Conservation (phyloP, 169 alveolate genomes). For the Plasmodium gaboni region DNA sequence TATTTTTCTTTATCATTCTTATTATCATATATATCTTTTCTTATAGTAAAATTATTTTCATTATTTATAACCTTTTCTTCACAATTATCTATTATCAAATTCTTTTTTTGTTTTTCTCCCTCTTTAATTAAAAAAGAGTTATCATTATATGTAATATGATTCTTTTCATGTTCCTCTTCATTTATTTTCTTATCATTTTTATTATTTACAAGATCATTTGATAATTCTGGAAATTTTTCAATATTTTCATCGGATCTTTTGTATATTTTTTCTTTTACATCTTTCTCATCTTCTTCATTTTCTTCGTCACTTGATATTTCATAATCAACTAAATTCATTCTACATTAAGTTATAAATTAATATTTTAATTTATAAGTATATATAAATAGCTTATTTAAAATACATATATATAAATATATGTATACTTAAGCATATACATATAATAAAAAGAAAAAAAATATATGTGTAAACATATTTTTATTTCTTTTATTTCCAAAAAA, state of each 20-base stretch:
- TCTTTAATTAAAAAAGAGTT: no score
- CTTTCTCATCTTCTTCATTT: background rate
- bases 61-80: background rate
- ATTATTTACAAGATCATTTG: no score
- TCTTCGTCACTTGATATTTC: conserved; percentile 74
- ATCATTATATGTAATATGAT: no score
- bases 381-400: background rate
- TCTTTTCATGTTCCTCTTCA: no score
- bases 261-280: background rate
- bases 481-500: background rate
- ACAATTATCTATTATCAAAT: no score
- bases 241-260: background rate
- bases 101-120: no score
- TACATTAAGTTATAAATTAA: conserved; percentile 1
- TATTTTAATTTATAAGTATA: background rate
- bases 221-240: no score
- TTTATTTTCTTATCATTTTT: no score
- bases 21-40: background rate
- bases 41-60: background rate
- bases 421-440: background rate
- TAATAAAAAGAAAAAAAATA: background rate
- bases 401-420: conserved; percentile 3
- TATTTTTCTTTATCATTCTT: background rate
- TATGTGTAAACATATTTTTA: conserved; percentile 11
- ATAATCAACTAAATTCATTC: conserved; percentile 74